Conservation (phyloP, 2,329 filamentous ascomycete genomes). For the Cercospora sp. region DNA sequence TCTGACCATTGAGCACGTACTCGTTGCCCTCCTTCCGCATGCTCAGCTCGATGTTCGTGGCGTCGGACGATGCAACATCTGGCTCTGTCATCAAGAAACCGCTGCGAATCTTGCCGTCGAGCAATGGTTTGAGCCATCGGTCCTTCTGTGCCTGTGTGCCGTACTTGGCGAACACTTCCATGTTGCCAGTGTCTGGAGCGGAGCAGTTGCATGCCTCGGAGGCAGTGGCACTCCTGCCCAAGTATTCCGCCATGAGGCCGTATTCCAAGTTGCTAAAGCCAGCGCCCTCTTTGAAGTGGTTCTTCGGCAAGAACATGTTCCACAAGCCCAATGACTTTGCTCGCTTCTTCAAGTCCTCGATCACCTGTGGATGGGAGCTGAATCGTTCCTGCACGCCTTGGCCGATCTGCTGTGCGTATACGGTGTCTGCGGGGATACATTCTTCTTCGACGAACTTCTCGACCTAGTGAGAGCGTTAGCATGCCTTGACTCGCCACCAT, state of each 20-base stretch:
- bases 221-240: slow-evolving; percentile 80
- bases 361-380: slow-evolving; percentile 72
- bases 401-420: slow-evolving; percentile 78
- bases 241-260: slow-evolving; percentile 92
- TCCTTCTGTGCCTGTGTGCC: slow-evolving; percentile 52
- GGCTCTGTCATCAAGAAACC: slow-evolving; percentile 51
- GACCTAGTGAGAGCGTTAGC: slow-evolving; percentile 43
- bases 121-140: slow-evolving; percentile 51
- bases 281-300: slow-evolving; percentile 91
- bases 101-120: slow-evolving; percentile 51
- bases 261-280: slow-evolving; percentile 96
- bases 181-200: slow-evolving; percentile 54
- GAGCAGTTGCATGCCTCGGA: slow-evolving; percentile 79
- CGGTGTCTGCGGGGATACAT: slow-evolving; percentile 71
- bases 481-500: not conserved
- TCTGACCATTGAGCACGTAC: slow-evolving; percentile 92
- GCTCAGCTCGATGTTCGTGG: slow-evolving; percentile 58
- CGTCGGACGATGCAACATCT: slow-evolving; percentile 52
- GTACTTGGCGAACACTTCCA: slow-evolving; percentile 55
- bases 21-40: slow-evolving; percentile 82
- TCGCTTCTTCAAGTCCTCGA: slow-evolving; percentile 87
- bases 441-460: slow-evolving; percentile 97
- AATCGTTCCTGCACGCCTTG: slow-evolving; percentile 67
- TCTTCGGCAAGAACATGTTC: slow-evolving; percentile 97
- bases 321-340: slow-evolving; percentile 82